These are phyloP conservation scores for Neurospora pannonica DNA, from an alignment of 495 filamentous ascomycete genomes.

Conservation along the genomic window DNA sequence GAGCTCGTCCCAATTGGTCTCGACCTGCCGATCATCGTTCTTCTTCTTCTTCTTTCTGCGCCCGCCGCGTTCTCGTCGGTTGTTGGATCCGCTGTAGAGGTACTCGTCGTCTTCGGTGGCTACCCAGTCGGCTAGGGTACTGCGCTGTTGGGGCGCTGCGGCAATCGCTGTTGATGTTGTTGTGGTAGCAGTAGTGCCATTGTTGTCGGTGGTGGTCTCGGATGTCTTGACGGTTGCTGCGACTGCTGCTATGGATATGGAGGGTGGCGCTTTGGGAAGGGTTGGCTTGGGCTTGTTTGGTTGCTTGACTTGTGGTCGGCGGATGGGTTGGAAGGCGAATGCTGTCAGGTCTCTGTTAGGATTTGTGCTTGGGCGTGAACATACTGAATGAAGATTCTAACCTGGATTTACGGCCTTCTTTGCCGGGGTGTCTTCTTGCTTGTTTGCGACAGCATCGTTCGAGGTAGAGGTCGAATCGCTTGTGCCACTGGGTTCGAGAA, in stretches of 20 bases:
- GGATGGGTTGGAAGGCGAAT: slow-evolving; percentile 76
- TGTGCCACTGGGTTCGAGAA: slow-evolving; percentile 35
- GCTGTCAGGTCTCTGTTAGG: slow-evolving; percentile 40
- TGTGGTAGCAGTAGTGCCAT: not conserved
- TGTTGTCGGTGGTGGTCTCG: not conserved
- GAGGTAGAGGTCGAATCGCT: slow-evolving; percentile 57
- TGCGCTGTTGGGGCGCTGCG: slow-evolving; percentile 47
- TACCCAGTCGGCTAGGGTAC: slow-evolving; percentile 77
- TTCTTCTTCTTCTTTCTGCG: slow-evolving; percentile 74
- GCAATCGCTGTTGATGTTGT: slow-evolving; percentile 3
- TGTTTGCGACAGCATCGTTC: slow-evolving; percentile 70
- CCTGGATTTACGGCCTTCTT: slow-evolving; percentile 73
- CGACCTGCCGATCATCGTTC: slow-evolving; percentile 45
- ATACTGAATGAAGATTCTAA: slow-evolving; percentile 28
- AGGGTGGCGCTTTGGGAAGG: slow-evolving; percentile 28
- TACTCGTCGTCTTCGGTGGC: slow-evolving; percentile 58
- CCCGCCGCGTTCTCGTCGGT: slow-evolving; percentile 49
- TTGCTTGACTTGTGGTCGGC: slow-evolving; percentile 58
- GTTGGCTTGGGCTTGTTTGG: slow-evolving; percentile 64
- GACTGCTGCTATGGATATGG: slow-evolving; percentile 8
- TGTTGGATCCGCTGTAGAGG: slow-evolving; percentile 27
- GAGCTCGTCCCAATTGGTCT: slow-evolving; percentile 86
- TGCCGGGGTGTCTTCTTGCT: slow-evolving; percentile 46
- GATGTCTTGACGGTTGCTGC: slow-evolving; percentile 1
- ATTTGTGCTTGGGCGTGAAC: not conserved